Conservation (phyloP, 1,139 yeast genomes). For the Nakaseomyces bracarensis region DNA sequence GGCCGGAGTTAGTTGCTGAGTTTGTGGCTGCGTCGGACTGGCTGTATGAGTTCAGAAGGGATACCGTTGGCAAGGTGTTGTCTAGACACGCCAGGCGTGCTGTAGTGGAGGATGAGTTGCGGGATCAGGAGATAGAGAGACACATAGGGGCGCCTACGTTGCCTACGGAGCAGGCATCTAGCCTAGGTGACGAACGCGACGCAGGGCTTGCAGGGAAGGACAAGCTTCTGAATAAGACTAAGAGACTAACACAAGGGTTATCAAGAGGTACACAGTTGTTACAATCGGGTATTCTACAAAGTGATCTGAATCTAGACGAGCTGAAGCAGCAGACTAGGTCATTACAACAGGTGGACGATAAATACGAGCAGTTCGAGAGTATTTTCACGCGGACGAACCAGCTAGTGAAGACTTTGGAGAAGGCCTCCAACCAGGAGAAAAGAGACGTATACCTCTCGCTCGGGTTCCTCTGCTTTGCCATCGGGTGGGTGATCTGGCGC, state of each 20-base stretch:
- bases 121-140: constrained; percentile 16
- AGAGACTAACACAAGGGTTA: constrained; percentile 32
- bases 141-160: constrained; percentile 6
- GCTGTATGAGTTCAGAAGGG: constrained; percentile 16
- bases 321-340: constrained; percentile 49
- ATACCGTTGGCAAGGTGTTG: constrained; percentile 9
- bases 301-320: constrained; percentile 52
- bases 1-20: neutral
- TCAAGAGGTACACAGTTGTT: constrained; percentile 37
- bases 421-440: constrained; percentile 48
- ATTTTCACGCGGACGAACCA: constrained; percentile 44
- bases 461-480: constrained; percentile 42
- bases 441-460: constrained; percentile 45
- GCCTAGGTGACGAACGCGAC: neutral
- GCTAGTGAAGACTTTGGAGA: constrained; percentile 41
- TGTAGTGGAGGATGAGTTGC: constrained; percentile 13
- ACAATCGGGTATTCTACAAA: constrained; percentile 48
- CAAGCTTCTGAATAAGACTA: constrained; percentile 31
- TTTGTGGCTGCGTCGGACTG: constrained; percentile 14
- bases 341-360: constrained; percentile 39
- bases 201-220: constrained; percentile 24
- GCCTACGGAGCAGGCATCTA: constrained; percentile 5
- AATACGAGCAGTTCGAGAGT: constrained; percentile 39
- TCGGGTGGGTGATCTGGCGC: constrained; percentile 51
- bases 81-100: constrained; percentile 8